Evolutionary conservation across 176 grass and related monocot species (phyloP), one percentile per base, ranked within the genome.

Genomic region (Oryza nivara): DNA sequence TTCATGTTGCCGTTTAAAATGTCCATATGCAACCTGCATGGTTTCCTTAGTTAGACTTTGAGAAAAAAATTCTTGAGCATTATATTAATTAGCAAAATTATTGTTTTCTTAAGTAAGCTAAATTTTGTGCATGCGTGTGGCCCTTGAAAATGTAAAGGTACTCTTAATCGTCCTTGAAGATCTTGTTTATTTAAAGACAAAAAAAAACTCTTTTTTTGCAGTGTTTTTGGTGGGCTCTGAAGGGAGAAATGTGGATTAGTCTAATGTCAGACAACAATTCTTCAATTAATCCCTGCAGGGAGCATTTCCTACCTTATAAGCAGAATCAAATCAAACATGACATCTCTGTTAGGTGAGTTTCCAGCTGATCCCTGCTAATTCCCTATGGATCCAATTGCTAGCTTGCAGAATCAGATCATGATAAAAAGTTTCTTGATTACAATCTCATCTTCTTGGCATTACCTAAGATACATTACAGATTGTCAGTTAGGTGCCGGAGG

Each of bases 311-410:
- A 36, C 75, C 75, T 65, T 30, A 74, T 49, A 83, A 70, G 0
- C 13, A 65, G 84, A 90, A 90, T 87, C 15, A 90, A 80, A 90
- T 90, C 89, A 75, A 80, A n/a, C 69, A 87, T 34, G 84, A 5
- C 84, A 79, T 83, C 75, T 36, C 69, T 36, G 52, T 86, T 87
- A 75, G 88, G 88, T 80, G 68, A 74, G 74, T 13, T 16, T 34
- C 56, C 68, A 63, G 58, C 17, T 63, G 58, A 63, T 63, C 56
- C 25, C 47, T 41, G 40, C 7, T 49, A 49, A 44, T 10, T 44
- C 43, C 49, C 49, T 58, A n/a, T 74, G 45, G 45, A 78, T 60
- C 83, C 74, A 78, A 68, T 67, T 49, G 64, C 67, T 45, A 47
- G 26, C 36, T 54, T 47, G 26, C 47, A 40, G 60, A 44, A 87